These are phyloP conservation scores for Arabidopsis suecica DNA, from an alignment of 345 rosid species.

Conservation along the genomic window DNA sequence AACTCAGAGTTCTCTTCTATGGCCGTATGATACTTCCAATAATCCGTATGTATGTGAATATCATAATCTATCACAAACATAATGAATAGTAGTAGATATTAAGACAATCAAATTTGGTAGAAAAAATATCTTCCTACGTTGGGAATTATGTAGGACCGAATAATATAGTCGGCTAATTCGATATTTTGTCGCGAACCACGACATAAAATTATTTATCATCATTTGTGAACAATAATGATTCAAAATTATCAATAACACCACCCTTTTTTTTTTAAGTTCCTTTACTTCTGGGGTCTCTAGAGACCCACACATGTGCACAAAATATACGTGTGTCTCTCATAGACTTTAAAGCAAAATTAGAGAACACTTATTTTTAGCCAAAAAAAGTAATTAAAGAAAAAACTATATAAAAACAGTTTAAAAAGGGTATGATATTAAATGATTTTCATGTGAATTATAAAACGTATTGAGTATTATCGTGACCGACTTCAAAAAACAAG, in stretches of 20 bases:
- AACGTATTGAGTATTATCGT: slow-evolving; percentile 23
- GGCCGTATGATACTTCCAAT: neutral
- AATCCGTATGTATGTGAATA: neutral
- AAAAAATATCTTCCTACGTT: slow-evolving; percentile 24
- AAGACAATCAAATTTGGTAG: neutral
- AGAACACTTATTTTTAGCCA: slow-evolving; percentile 8
- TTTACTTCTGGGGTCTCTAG: slow-evolving; percentile 35
- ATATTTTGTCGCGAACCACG: slow-evolving; percentile 15
- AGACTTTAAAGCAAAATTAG: slow-evolving; percentile 4
- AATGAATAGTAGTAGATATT: neutral
- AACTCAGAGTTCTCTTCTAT: no score
- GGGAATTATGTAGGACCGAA: slow-evolving; percentile 35
- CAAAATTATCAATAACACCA: slow-evolving; percentile 6
- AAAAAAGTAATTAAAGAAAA: slow-evolving; percentile 7
- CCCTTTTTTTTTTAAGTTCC: slow-evolving; percentile 14
- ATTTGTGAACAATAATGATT: slow-evolving; percentile 1
- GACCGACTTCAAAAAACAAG: slow-evolving; percentile 36
- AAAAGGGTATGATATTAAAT: slow-evolving; percentile 30
- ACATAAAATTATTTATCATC: slow-evolving; percentile 14
- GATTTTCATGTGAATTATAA: slow-evolving; percentile 39
- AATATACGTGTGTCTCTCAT: slow-evolving; percentile 35
- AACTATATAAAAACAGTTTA: neutral
- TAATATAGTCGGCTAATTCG: slow-evolving; percentile 31
- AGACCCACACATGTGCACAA: slow-evolving; percentile 46
- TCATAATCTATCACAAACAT: neutral